phyloP scores from a whole-genome alignment of 345 rosid species.

The Mangifera indica region DNA sequence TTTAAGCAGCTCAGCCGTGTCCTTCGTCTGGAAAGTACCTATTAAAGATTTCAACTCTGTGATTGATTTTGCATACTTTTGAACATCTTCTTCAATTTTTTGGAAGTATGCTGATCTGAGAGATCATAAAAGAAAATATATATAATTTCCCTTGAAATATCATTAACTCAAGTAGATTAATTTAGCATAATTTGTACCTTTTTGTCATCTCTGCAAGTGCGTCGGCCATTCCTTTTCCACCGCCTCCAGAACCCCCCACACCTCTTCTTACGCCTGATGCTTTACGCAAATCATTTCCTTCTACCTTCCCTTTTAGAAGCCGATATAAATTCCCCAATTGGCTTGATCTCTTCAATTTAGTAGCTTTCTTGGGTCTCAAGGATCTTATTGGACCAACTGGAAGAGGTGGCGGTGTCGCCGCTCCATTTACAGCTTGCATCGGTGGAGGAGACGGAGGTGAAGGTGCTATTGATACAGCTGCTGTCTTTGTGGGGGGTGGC shows the following conservation, averaged over 20 bases:
- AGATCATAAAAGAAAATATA: neutral
- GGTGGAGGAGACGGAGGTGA: too few relatives aligned
- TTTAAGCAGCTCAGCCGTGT: conserved; percentile 68
- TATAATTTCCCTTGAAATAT: neutral
- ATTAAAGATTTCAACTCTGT: conserved; percentile 53
- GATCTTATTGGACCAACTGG: conserved; percentile 58
- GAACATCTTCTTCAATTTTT: conserved; percentile 82
- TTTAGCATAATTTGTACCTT: conserved; percentile 35
- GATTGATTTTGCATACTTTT: conserved; percentile 56
- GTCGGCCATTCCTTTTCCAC: conserved; percentile 96
- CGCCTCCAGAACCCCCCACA: conserved; percentile 16
- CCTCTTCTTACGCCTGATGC: conserved; percentile 36
- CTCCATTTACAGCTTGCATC: conserved; percentile 35
- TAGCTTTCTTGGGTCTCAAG: conserved; percentile 70
- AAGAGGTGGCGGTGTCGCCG: conserved; percentile 53
- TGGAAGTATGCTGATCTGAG: conserved; percentile 84
- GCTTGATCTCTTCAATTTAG: conserved; percentile 80
- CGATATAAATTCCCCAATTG: conserved; percentile 73
- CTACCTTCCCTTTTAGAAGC: conserved; percentile 69
- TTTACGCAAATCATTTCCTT: conserved; percentile 55
- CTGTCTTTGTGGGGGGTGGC: too few relatives aligned
- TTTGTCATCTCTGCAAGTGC: conserved; percentile 93
- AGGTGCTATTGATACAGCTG: too few relatives aligned
- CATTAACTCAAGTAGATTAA: neutral
- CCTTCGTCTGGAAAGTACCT: conserved; percentile 63